Evolutionary conservation across 2,329 filamentous ascomycete genomes (phyloP), one percentile per base, ranked within the genome.

Genomic region (Colletotrichum paranaense): DNA sequence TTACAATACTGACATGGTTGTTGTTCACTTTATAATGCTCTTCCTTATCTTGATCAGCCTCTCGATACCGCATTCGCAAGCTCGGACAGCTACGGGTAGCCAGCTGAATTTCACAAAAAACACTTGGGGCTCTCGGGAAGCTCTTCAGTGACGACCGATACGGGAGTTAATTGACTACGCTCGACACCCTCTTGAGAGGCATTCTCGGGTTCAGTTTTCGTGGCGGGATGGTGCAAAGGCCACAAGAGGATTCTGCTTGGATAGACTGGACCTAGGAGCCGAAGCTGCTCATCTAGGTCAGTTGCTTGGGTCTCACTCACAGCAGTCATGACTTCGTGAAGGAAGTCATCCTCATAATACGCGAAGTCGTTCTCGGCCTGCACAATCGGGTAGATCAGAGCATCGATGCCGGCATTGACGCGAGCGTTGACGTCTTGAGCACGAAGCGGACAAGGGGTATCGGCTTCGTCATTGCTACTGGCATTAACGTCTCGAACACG

Each of bases 241-340:
- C 68, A 72, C 5, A 72, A 49, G 2, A 72, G 49, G 2, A 72
- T 67, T 7, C 35, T 38, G 32, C 68, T 67, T 0, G 68, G 56
- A 12, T 35, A 38, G 1, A 19, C n/a, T 12, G 24, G 12, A 19
- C 28, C 46, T 26, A 49, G 22, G 5, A 26, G 26, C 5, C 57
- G 46, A 16, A 72, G 56, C 11, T 67, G 68, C 24, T 72, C 68
- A 5, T 72, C 63, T 9, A 72, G 26, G 35, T 62, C 57, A 19
- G 32, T 8, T 1, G 28, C 49, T 3, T 22, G 32, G 26, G 38
- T 56, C 28, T 67, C 68, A 56, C n/a, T 11, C 12, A n/a, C 8
- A 26, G 11, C 42, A 2, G 8, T 22, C n/a, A 57, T 53, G 2
- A 28, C 35, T n/a, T 26, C 42, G 9, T 4, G 42, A 9, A 38